A percentile compares a stretch with the other conserved stretches of the same genome.
phyloP scores from a whole-genome alignment of 2,329 filamentous ascomycete genomes.

The Zasmidium angulare region DNA sequence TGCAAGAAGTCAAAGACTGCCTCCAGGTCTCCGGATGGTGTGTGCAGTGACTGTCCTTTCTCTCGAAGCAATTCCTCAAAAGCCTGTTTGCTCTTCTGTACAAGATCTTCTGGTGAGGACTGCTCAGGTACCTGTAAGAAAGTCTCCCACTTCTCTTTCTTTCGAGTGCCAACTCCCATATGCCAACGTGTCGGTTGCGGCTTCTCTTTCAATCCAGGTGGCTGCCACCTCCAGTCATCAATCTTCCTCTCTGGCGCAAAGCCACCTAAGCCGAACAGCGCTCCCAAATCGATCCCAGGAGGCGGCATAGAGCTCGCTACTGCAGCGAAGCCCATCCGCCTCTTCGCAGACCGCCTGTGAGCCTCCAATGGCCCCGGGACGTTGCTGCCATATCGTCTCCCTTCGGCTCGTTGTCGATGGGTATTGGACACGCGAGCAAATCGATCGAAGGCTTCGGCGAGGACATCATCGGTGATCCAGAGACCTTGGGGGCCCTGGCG shows the following conservation, averaged over 20 bases:
- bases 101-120: conserved; percentile 7
- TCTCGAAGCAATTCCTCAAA: conserved; percentile 23
- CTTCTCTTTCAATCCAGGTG: conserved; percentile 17
- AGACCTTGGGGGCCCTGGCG: conserved; percentile 42
- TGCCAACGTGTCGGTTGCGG: neutral
- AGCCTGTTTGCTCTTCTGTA: conserved; percentile 19
- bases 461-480: conserved; percentile 61
- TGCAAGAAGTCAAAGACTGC: conserved; percentile 25
- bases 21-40: conserved; percentile 9
- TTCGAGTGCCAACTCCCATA: conserved; percentile 2
- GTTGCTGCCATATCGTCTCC: conserved; percentile 56
- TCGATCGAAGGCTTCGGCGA: conserved; percentile 52
- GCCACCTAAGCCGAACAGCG: conserved; percentile 29
- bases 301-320: conserved; percentile 11
- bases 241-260: conserved; percentile 10
- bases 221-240: conserved; percentile 26
- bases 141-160: conserved; percentile 16
- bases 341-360: conserved; percentile 54
- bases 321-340: conserved; percentile 50
- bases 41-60: neutral
- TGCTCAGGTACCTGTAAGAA: conserved; percentile 12
- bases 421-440: conserved; percentile 45
- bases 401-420: conserved; percentile 24
- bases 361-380: conserved; percentile 65
- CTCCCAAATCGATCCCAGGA: conserved; percentile 28